Evolutionary conservation across 495 filamentous ascomycete genomes (phyloP).

Genomic region (Acidiella bohemica): DNA sequence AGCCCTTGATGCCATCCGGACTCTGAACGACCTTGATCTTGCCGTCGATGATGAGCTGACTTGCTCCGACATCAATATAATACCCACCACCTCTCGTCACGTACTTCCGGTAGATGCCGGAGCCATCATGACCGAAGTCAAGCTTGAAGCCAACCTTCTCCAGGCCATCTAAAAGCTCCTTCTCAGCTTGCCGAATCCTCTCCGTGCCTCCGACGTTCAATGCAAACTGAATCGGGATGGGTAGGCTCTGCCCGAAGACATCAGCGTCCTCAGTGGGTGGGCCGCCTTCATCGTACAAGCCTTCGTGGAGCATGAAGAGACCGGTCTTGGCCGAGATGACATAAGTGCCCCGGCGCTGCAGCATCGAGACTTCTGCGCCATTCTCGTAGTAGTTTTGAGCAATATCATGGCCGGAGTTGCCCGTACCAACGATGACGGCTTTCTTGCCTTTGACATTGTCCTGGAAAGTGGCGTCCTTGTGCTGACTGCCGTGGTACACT

Average conservation of each 20-base stretch:
- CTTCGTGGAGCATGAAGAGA: slow-evolving; percentile 39
- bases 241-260: slow-evolving; percentile 40
- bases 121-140: slow-evolving; percentile 50
- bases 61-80: slow-evolving; percentile 54
- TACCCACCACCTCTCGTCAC: slow-evolving; percentile 24
- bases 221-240: slow-evolving; percentile 45
- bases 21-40: slow-evolving; percentile 67
- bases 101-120: slow-evolving; percentile 63
- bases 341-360: slow-evolving; percentile 64
- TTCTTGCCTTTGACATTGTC: slow-evolving; percentile 45
- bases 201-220: slow-evolving; percentile 39
- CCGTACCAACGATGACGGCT: slow-evolving; percentile 63
- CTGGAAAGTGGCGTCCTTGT: slow-evolving; percentile 31
- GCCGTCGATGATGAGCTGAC: slow-evolving; percentile 58
- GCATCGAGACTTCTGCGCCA: slow-evolving; percentile 70
- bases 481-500: slow-evolving; percentile 56
- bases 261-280: slow-evolving; percentile 52
- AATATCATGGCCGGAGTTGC: slow-evolving; percentile 75
- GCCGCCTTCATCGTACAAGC: slow-evolving; percentile 50
- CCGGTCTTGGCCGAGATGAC: slow-evolving; percentile 48
- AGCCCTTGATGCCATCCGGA: slow-evolving; percentile 34
- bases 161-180: slow-evolving; percentile 44
- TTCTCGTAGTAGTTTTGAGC: slow-evolving; percentile 70
- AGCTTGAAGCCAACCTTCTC: slow-evolving; percentile 53
- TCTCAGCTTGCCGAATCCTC: slow-evolving; percentile 38